Base-by-base conservation (phyloP, 805 yeast species). In the Ogataea glucozyma region DNA sequence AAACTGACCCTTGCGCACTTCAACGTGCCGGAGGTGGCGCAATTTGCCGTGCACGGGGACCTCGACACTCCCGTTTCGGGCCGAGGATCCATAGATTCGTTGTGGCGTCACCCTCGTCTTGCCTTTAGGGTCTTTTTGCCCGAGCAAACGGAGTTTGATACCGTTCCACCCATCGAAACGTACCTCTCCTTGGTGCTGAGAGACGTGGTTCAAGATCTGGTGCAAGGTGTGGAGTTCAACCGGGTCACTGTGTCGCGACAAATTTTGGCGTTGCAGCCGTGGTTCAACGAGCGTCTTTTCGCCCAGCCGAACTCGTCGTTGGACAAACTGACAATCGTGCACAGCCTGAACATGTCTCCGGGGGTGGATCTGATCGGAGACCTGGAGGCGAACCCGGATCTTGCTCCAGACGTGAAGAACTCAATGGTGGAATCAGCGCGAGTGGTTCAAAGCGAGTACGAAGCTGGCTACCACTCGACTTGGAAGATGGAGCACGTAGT, bases 401-500 rank as follows among this genome's bases (percentile, higher is more conserved):
- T n/a, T n/a, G n/a, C n/a, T n/a, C n/a, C n/a, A n/a, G 44, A 46
- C 20, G 46, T 53, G 32, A 62, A 57, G 29, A 30, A 33, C 2
- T 51, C 58, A 21, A 57, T 65, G 59, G 51, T 65, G 14, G 44
- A 50, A 18, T 60, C 64, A 13, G 62, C 65, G 0, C 65, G 67
- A 34, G 69, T 66, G 18, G 65, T 69, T 12, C 64, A 67, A 23
- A 62, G 62, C 37, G 71, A 73, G 35, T 67, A 70, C 48, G 62
- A 66, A 14, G 60, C 63, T 14, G 68, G 70, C 18, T 53, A 47
- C 41, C 52, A 45, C 14, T 78, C 95, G 1, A 88, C 96, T 0
- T 88, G 87, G 85, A 93, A 93, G 61, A 77, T 89, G 46, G 99
- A 93, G 64, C 97, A 90, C 60, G 72, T 90, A 30, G 87, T 91